These are phyloP conservation scores for Aureobasidium leucospermi DNA, from an alignment of 2,329 filamentous ascomycete species.

Conservation along the genomic window DNA sequence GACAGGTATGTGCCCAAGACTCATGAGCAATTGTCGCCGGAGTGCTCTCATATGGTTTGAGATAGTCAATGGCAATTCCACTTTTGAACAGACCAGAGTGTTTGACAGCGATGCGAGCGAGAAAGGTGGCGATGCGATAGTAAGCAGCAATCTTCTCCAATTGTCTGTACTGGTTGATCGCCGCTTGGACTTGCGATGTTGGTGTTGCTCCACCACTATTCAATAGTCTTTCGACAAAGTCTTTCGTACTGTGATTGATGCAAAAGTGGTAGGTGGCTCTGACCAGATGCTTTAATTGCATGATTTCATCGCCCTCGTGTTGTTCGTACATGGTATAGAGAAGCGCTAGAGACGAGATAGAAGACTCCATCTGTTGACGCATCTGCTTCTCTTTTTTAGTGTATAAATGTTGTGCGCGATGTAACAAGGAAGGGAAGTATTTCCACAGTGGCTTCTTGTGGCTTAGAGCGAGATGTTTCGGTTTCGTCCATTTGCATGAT, in stretches of 20 bases:
- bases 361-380: background rate
- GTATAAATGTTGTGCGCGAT: slow-evolving; percentile 5
- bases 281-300: background rate
- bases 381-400: slow-evolving; percentile 7
- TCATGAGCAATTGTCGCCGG: background rate
- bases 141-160: slow-evolving; percentile 6
- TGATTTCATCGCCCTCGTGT: background rate
- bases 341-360: too few relatives aligned
- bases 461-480: slow-evolving; percentile 2
- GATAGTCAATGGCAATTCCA: background rate
- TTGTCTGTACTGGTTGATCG: slow-evolving; percentile 11
- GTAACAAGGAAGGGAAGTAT: background rate
- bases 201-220: background rate
- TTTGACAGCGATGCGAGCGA: background rate
- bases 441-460: slow-evolving; percentile 13
- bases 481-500: slow-evolving; percentile 3
- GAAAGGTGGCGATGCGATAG: background rate
- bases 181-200: background rate
- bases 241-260: background rate
- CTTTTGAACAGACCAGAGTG: background rate
- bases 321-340: too few relatives aligned
- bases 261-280: slow-evolving; percentile 2
- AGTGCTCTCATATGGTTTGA: background rate
- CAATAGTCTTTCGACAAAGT: slow-evolving; percentile 5
- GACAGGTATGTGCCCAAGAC: slow-evolving; percentile 6